A percentile compares a stretch with the other conserved stretches of the same genome.
These are phyloP conservation scores for Cicer cuneatum DNA, from an alignment of 306 rosid species.

Conservation along the genomic window DNA sequence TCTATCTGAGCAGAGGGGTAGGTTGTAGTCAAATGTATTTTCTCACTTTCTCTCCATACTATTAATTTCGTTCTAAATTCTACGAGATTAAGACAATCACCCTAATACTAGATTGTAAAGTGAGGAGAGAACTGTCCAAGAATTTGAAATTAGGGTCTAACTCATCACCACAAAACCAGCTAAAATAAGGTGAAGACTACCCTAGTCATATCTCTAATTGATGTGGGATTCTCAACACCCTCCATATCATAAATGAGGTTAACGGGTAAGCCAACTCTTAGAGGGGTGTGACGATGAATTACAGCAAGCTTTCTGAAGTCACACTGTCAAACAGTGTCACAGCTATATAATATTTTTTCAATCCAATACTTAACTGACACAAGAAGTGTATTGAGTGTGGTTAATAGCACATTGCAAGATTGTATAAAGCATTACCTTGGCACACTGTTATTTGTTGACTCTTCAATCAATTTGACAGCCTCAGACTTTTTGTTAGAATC, in stretches of 20 bases:
- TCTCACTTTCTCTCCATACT: background rate
- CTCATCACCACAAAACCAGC: background rate
- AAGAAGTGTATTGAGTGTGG: background rate
- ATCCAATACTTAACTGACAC: constrained; percentile 19
- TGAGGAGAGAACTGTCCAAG: background rate
- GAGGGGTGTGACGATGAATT: constrained; percentile 18
- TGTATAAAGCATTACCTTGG: constrained; percentile 57
- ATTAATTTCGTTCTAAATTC: no score
- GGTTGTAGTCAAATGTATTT: background rate
- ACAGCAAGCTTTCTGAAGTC: constrained; percentile 22
- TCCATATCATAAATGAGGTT: background rate
- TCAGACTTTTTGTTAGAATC: constrained; percentile 72
- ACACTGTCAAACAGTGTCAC: background rate
- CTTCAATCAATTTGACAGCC: constrained; percentile 80
- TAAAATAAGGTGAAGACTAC: background rate
- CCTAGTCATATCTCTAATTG: background rate
- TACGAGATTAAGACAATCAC: background rate
- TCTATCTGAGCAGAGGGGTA: background rate
- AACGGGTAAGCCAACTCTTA: background rate
- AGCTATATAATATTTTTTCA: background rate
- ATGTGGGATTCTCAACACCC: background rate
- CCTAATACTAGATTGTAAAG: background rate
- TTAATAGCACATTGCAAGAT: background rate
- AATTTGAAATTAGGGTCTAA: background rate
- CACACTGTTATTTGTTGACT: constrained; percentile 62